Percentiles rank a stretch among this genome's conserved stretches.
Conservation (phyloP, 805 yeast genomes). For the Starmerella sp. region DNA sequence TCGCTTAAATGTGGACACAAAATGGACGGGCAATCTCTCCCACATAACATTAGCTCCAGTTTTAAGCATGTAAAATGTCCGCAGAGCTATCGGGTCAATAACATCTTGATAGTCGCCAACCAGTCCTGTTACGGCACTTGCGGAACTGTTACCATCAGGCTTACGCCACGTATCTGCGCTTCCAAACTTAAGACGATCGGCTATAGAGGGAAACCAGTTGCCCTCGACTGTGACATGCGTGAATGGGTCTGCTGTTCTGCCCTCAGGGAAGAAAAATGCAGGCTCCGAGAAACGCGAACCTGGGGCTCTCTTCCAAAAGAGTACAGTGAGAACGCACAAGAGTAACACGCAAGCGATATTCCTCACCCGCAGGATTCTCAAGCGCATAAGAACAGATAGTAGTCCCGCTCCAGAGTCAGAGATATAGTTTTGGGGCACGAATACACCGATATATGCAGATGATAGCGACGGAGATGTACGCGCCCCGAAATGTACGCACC, state of each 20-base stretch:
- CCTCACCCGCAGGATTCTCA: neutral
- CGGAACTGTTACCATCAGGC: neutral
- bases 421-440: neutral
- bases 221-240: neutral
- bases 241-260: neutral
- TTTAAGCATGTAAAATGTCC: slow-evolving; percentile 30
- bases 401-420: neutral
- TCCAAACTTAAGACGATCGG: slow-evolving; percentile 1
- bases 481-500: too few species aligned
- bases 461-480: too few species aligned
- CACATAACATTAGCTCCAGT: slow-evolving; percentile 32
- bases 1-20: slow-evolving; percentile 29
- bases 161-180: slow-evolving; percentile 9
- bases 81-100: slow-evolving; percentile 12
- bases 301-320: neutral
- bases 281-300: neutral
- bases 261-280: neutral
- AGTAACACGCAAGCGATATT: neutral
- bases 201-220: slow-evolving; percentile 7
- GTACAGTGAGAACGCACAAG: neutral
- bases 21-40: slow-evolving; percentile 32
- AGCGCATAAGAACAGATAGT: neutral
- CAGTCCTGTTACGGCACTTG: neutral
- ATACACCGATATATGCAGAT: neutral
- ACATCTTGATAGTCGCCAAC: slow-evolving; percentile 2